These are phyloP conservation scores for Zasmidium angulare DNA, from an alignment of 2,329 filamentous ascomycete species.

Conservation along the genomic window DNA sequence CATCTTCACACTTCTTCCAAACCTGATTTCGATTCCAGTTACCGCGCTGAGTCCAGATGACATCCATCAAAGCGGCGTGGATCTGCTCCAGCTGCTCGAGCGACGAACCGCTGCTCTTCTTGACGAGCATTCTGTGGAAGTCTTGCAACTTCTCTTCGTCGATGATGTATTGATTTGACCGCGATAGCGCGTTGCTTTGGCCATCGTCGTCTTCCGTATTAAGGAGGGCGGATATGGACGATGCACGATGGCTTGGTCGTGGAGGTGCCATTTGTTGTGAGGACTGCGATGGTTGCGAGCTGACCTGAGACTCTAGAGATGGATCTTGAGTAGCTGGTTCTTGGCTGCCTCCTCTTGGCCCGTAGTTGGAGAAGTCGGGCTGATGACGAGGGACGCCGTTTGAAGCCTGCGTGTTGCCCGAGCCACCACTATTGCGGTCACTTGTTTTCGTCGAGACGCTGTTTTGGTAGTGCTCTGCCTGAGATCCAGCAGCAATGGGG, in stretches of 20 bases:
- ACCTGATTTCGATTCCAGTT: slow-evolving; percentile 84
- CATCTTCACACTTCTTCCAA: slow-evolving; percentile 59
- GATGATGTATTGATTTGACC: slow-evolving; percentile 38
- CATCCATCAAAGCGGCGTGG: slow-evolving; percentile 85
- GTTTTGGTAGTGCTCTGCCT: slow-evolving; percentile 67
- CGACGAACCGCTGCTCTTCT: slow-evolving; percentile 71
- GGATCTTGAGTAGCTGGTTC: slow-evolving; percentile 61
- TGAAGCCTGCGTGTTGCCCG: slow-evolving; percentile 66
- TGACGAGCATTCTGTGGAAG: slow-evolving; percentile 64
- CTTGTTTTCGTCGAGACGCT: slow-evolving; percentile 88
- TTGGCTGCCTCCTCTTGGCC: slow-evolving; percentile 56
- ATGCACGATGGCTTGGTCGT: slow-evolving; percentile 20
- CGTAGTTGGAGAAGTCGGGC: slow-evolving; percentile 56
- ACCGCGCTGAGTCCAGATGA: slow-evolving; percentile 74
- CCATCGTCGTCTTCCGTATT: slow-evolving; percentile 35
- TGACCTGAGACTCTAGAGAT: slow-evolving; percentile 35
- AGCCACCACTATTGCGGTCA: slow-evolving; percentile 55
- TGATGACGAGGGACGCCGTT: slow-evolving; percentile 59
- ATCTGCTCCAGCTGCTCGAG: slow-evolving; percentile 96
- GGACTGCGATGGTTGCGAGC: slow-evolving; percentile 37
- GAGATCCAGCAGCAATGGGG: slow-evolving; percentile 47
- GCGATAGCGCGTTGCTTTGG: slow-evolving; percentile 3
- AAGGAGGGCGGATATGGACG: slow-evolving; percentile 43
- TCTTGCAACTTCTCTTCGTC: slow-evolving; percentile 54
- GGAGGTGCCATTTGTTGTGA: slow-evolving; percentile 42